Conservation (phyloP, 371 early-diverging fungal genomes). For the Mucor indicus region DNA sequence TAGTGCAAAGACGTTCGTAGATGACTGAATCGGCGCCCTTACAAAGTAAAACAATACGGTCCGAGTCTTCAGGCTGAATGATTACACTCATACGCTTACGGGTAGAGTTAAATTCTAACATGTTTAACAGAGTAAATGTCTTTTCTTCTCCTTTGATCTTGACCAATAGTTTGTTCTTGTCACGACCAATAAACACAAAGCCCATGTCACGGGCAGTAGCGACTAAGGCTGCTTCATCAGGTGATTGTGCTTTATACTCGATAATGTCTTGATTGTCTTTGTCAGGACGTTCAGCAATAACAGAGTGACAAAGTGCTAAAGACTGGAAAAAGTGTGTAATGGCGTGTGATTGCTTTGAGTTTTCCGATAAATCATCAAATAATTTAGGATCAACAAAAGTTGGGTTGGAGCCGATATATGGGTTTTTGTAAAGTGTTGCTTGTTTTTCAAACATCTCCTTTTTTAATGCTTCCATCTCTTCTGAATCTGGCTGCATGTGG, state of each 20-base stretch:
- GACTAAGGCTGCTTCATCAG: slow-evolving; percentile 94
- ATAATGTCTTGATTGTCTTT: slow-evolving; percentile 44
- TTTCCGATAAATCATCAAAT: slow-evolving; percentile 41
- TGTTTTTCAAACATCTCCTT: slow-evolving; percentile 44
- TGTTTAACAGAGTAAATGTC: slow-evolving; percentile 61
- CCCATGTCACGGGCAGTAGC: slow-evolving; percentile 88
- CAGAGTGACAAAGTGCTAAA: slow-evolving; percentile 79
- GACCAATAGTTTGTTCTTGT: slow-evolving; percentile 57
- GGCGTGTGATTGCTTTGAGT: slow-evolving; percentile 50
- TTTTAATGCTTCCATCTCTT: slow-evolving; percentile 20
- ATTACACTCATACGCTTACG: slow-evolving; percentile 89
- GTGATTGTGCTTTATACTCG: slow-evolving; percentile 89
- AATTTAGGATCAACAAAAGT: slow-evolving; percentile 45
- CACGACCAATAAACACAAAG: slow-evolving; percentile 76
- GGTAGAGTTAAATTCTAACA: slow-evolving; percentile 80
- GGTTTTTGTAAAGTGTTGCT: slow-evolving; percentile 29
- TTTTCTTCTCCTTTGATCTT: slow-evolving; percentile 69
- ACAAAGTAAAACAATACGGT: slow-evolving; percentile 78
- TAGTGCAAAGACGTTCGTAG: slow-evolving; percentile 68
- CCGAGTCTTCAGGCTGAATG: slow-evolving; percentile 59
- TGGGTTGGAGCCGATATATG: slow-evolving; percentile 32
- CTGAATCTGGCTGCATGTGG: not conserved
- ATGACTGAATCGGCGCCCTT: slow-evolving; percentile 98
- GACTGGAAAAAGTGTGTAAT: slow-evolving; percentile 73
- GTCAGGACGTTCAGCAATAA: slow-evolving; percentile 55